A percentile compares a stretch with the other conserved stretches of the same genome.
These are phyloP conservation scores for Spinellus fusiger DNA, from an alignment of 192 early-diverging fungal genomes.

Conservation along the genomic window DNA sequence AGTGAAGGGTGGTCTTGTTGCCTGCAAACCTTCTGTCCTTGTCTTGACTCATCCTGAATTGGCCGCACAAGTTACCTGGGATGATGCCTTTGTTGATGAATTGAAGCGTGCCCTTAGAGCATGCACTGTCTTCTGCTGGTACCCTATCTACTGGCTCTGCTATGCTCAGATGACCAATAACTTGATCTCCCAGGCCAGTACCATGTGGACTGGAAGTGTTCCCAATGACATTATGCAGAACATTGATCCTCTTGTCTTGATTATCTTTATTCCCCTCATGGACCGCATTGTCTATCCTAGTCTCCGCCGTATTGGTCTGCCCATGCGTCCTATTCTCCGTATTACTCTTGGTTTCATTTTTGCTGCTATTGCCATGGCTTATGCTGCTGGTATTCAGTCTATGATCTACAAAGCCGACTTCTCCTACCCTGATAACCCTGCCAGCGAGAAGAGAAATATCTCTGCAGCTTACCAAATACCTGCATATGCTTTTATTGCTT, in stretches of 20 bases:
- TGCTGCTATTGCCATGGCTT: slow-evolving; percentile 49
- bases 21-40: slow-evolving; percentile 54
- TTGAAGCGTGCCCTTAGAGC: slow-evolving; percentile 52
- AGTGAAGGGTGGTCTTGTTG: slow-evolving; percentile 46
- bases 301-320: slow-evolving; percentile 42
- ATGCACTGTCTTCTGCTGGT: slow-evolving; percentile 65
- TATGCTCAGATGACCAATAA: slow-evolving; percentile 61
- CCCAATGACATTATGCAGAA: slow-evolving; percentile 67
- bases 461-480: slow-evolving; percentile 52
- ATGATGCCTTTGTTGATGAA: slow-evolving; percentile 70
- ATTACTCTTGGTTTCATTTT: slow-evolving; percentile 66
- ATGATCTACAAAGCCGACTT: slow-evolving; percentile 51
- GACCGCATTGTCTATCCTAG: slow-evolving; percentile 56
- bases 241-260: slow-evolving; percentile 60
- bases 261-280: slow-evolving; percentile 67
- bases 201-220: slow-evolving; percentile 48
- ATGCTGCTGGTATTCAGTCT: slow-evolving; percentile 55
- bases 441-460: slow-evolving; percentile 40
- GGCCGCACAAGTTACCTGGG: slow-evolving; percentile 44
- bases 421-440: slow-evolving; percentile 35
- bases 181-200: slow-evolving; percentile 53
- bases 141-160: slow-evolving; percentile 71
- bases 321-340: slow-evolving; percentile 54
- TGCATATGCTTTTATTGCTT: slow-evolving; percentile 53
- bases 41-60: slow-evolving; percentile 21